Evolutionary conservation across 495 filamentous ascomycete genomes (phyloP).

Genomic region (Glonium stellatum): DNA sequence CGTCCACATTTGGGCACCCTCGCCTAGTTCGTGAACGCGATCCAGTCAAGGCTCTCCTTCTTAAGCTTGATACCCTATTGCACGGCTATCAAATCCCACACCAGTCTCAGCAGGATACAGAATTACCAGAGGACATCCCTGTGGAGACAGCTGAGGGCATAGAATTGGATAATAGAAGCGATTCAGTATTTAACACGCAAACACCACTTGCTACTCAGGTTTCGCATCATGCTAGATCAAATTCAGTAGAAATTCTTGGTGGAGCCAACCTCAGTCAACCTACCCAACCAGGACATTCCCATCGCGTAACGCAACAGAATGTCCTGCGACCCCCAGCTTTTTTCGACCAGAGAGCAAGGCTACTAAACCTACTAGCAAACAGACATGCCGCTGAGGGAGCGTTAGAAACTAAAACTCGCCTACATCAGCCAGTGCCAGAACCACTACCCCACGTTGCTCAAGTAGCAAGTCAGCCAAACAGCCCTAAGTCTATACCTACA

Average conservation of each 20-base stretch:
- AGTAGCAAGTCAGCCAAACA: no score
- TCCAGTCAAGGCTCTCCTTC: neutral
- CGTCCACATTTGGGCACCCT: neutral
- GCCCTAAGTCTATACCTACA: no score
- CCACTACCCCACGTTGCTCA: no score
- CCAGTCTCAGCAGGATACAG: neutral
- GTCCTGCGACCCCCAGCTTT: neutral
- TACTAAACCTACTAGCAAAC: neutral
- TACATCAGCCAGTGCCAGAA: no score
- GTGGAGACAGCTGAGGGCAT: neutral
- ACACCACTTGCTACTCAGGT: constrained; percentile 14
- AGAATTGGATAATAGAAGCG: neutral
- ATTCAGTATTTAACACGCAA: constrained; percentile 5
- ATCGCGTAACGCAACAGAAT: neutral
- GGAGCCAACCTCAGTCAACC: neutral
- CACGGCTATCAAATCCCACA: neutral
- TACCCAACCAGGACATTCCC: neutral
- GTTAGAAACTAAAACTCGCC: no score
- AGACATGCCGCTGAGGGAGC: no score
- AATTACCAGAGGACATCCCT: neutral
- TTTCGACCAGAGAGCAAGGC: neutral
- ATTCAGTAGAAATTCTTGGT: neutral
- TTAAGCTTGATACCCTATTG: neutral
- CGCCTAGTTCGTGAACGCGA: neutral
- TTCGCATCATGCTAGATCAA: neutral